Base-by-base conservation (phyloP, 1,284 basidiomycete species). In the Cutaneotrichosporon curvatum region DNA sequence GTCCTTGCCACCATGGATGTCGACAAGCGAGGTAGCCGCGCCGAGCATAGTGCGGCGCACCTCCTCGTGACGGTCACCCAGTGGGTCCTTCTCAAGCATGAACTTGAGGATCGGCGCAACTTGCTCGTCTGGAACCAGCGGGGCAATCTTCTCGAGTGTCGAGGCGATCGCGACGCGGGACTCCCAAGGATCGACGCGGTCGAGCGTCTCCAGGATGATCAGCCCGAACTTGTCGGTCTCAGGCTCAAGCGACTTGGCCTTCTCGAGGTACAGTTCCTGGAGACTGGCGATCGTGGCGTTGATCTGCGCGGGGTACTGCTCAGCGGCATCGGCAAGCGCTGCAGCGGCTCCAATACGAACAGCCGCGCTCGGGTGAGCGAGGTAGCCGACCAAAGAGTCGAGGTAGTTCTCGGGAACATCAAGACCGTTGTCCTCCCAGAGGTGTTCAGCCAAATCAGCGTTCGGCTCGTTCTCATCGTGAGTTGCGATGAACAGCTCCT, bases 341-440 rank as follows among this genome's bases (percentile, higher is more conserved):
- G 73, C 71, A 1, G 88, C 83, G n/a, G 79, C 70, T 48, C 83
- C 82, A 5, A 76, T 75, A 22, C 95, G 82, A 23, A 94, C 90
- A 57, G 91, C 91, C 3, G 76, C 76, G 61, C 85, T 83, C 0
- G 84, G 78, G 61, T 97, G 87, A 23, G 80, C 86, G 20, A 97
- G 77, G 62, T 82, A 87, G 0, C 72, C 67, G 10, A 89, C 66
- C 15, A 97, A 73, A 36, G 78, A 74, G 2, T 68, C 65, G 1
- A 88, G 71, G 68, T 83, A 95, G 4, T 68, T 71, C 58, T 87
- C 85, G 0, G 87, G 81, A 6, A 95, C 81, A 61, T 97, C 90
- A 31, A 98, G 72, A 11, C 87, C 92, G 59, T 98, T 98, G 61
- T 98, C 95, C 49, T 95, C 91, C 94, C 92, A 98, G 11, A 91